Conservation (phyloP, 345 rosid species). For the Geranium brycei region DNA sequence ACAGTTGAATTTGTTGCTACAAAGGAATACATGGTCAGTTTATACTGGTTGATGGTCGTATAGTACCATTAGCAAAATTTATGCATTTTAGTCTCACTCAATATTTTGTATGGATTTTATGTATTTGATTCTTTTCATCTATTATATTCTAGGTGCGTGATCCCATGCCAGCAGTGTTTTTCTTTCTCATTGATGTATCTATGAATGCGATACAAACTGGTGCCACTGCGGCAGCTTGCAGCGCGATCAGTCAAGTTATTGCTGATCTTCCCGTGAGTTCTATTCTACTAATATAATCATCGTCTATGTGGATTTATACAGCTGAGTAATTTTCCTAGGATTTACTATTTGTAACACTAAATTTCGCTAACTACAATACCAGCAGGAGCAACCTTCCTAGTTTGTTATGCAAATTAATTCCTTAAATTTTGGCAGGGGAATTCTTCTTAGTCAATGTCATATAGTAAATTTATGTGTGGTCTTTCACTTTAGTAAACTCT, state of each 20-base stretch:
- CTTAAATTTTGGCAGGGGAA: no score
- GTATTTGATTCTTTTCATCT: conserved; percentile 3
- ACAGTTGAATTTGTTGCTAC: conserved; percentile 89
- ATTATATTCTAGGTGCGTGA: conserved; percentile 62
- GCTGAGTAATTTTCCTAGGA: not conserved
- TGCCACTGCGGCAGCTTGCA: conserved; percentile 97
- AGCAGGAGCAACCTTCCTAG: no score
- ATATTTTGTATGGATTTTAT: not conserved
- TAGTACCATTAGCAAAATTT: not conserved
- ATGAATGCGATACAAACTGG: conserved; percentile 90
- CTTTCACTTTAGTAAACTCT: no score
- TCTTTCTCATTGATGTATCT: conserved; percentile 92
- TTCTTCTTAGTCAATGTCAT: no score
- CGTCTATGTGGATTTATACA: not conserved
- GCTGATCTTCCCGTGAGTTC: conserved; percentile 82
- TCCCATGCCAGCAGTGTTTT: conserved; percentile 93
- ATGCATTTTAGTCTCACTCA: not conserved
- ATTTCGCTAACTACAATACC: no score
- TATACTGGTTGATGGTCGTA: not conserved
- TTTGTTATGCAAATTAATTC: no score
- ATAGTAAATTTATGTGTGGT: no score
- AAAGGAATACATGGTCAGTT: conserved; percentile 71
- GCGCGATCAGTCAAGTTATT: conserved; percentile 86
- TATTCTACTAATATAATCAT: not conserved
- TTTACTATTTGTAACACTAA: no score